A percentile compares a stretch with the other conserved stretches of the same genome.
Conservation (phyloP, 495 filamentous ascomycete species). For the Lepraria neglecta region DNA sequence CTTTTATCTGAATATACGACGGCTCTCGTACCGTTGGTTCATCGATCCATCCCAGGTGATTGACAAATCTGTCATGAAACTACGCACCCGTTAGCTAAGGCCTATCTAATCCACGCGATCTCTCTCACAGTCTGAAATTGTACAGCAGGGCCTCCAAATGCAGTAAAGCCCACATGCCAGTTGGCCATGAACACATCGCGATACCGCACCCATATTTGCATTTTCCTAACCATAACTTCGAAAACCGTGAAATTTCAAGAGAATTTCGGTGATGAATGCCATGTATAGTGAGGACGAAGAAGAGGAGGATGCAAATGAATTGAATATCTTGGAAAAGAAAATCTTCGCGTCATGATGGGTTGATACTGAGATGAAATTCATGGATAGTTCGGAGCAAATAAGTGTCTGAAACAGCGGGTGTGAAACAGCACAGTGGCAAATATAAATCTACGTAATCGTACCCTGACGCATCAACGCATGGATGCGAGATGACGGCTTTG, state of each 20-base stretch:
- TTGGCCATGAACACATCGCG: slow-evolving; percentile 42
- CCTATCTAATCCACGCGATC: neutral
- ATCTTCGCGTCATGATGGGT: neutral
- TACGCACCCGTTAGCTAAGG: slow-evolving; percentile 5
- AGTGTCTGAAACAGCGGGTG: neutral
- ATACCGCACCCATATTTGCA: slow-evolving; percentile 24
- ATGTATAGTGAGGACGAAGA: neutral
- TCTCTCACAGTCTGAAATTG: slow-evolving; percentile 57
- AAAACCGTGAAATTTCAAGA: neutral
- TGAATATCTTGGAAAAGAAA: neutral
- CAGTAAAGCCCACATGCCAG: slow-evolving; percentile 65
- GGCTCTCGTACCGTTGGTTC: slow-evolving; percentile 54
- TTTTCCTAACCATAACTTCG: neutral
- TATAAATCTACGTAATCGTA: neutral
- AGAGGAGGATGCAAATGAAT: neutral
- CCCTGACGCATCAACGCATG: slow-evolving; percentile 10
- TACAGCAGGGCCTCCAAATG: slow-evolving; percentile 66
- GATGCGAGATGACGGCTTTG: slow-evolving; percentile 1
- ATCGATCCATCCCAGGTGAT: slow-evolving; percentile 60
- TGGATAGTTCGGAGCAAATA: neutral
- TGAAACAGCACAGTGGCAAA: neutral
- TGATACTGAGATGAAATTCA: neutral
- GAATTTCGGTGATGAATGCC: neutral
- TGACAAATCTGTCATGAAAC: slow-evolving; percentile 60
- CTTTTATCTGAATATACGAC: neutral